Evolutionary conservation across 345 rosid species (phyloP).

Genomic region (Gossypium mustelinum): DNA sequence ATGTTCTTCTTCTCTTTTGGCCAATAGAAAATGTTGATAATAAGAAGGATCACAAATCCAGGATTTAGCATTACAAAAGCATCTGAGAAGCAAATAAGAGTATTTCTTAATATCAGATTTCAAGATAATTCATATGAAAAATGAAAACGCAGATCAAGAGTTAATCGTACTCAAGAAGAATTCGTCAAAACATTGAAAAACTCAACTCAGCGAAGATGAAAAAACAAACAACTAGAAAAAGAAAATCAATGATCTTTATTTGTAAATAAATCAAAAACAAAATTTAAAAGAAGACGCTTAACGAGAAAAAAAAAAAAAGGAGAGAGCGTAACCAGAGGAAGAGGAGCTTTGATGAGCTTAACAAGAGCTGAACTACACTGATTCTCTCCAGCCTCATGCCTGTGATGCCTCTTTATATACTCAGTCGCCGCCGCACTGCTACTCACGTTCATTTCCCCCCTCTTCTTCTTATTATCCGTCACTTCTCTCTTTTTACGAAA

Average conservation of each 20-base stretch:
- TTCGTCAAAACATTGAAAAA: too few species aligned
- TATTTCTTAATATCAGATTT: background rate
- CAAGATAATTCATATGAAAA: background rate
- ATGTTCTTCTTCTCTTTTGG: too few species aligned
- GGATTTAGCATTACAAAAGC: background rate
- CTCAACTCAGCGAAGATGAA: too few species aligned
- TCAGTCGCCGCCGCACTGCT: slow-evolving; percentile 39
- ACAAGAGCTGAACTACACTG: slow-evolving; percentile 83
- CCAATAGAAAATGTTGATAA: background rate
- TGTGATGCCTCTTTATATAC: slow-evolving; percentile 54
- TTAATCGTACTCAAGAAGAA: too few species aligned
- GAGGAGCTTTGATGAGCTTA: slow-evolving; percentile 86
- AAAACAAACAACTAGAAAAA: background rate
- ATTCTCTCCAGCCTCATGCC: slow-evolving; percentile 51
- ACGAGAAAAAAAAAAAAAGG: background rate
- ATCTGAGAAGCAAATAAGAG: background rate
- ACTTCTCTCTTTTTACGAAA: too few species aligned
- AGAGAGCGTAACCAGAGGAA: slow-evolving; percentile 62
- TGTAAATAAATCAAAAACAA: background rate
- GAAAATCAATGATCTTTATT: background rate
- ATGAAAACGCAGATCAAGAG: background rate
- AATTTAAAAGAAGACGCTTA: background rate
- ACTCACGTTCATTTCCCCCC: slow-evolving; percentile 6
- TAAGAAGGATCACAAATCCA: background rate
- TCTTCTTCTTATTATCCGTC: too few species aligned